Evolutionary conservation across 2,329 filamentous ascomycete species (phyloP).

Genomic region (Emergomyces pasteurianus): DNA sequence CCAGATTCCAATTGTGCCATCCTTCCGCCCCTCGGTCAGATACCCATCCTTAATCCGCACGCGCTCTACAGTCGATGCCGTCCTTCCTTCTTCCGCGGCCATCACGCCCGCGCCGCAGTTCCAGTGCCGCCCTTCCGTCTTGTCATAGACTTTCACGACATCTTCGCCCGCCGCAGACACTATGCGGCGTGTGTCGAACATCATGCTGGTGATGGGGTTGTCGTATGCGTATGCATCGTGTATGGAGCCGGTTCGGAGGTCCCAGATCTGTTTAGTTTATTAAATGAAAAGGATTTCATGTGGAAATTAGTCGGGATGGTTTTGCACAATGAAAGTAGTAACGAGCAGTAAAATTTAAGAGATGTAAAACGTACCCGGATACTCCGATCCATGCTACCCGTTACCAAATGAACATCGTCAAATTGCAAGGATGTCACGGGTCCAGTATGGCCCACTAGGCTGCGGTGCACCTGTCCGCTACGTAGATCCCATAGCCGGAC

Average conservation of each 20-base stretch:
- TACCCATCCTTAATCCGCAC: slow-evolving; percentile 92
- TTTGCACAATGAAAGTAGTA: not conserved
- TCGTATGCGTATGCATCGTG: slow-evolving; percentile 95
- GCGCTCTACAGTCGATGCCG: slow-evolving; percentile 61
- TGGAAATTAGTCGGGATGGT: slow-evolving; percentile 1
- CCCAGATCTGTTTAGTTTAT: slow-evolving; percentile 70
- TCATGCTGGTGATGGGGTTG: slow-evolving; percentile 83
- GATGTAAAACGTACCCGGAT: slow-evolving; percentile 56
- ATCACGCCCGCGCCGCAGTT: slow-evolving; percentile 77
- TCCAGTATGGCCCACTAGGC: slow-evolving; percentile 87
- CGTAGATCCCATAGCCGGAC: slow-evolving; percentile 92
- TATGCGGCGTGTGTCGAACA: slow-evolving; percentile 86
- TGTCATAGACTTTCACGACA: slow-evolving; percentile 96
- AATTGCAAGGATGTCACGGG: slow-evolving; percentile 92
- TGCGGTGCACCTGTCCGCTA: slow-evolving; percentile 93
- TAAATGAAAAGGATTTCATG: not conserved
- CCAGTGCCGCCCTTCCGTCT: slow-evolving; percentile 91
- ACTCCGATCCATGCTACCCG: slow-evolving; percentile 82
- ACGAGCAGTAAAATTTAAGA: too few species aligned
- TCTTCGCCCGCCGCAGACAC: slow-evolving; percentile 82
- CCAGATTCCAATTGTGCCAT: slow-evolving; percentile 87
- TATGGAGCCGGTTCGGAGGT: slow-evolving; percentile 89
- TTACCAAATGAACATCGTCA: slow-evolving; percentile 89
- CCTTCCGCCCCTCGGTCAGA: slow-evolving; percentile 74
- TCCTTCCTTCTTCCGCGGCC: slow-evolving; percentile 51